These are phyloP conservation scores for Ceratocystiopsis brevicomis DNA, from an alignment of 2,329 filamentous ascomycete genomes.

Conservation along the genomic window DNA sequence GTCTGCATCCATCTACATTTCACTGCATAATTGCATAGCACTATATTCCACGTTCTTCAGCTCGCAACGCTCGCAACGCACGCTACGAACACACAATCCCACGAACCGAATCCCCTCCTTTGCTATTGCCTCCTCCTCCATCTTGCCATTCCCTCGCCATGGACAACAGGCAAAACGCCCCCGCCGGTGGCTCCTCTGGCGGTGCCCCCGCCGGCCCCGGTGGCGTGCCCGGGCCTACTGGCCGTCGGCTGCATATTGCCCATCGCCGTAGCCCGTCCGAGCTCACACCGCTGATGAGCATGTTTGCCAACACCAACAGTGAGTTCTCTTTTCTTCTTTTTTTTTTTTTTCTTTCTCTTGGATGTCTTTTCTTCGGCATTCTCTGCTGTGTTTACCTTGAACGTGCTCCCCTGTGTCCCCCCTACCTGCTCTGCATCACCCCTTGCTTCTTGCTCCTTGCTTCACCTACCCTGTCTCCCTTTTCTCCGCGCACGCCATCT, in stretches of 20 bases:
- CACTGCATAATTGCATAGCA: too few species aligned
- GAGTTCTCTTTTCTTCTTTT: constrained; percentile 8
- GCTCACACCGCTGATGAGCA: constrained; percentile 93
- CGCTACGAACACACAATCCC: not conserved
- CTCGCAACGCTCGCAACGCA: too few species aligned
- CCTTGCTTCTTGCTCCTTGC: too few species aligned
- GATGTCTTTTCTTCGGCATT: not conserved
- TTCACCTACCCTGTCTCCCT: too few species aligned
- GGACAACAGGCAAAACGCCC: constrained; percentile 43
- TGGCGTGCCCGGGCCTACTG: constrained; percentile 50
- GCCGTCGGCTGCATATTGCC: constrained; percentile 88
- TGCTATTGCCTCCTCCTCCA: not conserved
- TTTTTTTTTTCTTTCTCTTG: not conserved
- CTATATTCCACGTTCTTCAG: too few species aligned
- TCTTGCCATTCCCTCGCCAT: constrained; percentile 24
- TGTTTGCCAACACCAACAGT: constrained; percentile 50
- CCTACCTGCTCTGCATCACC: too few species aligned
- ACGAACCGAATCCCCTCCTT: not conserved
- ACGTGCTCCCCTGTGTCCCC: too few species aligned
- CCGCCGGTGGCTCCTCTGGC: constrained; percentile 19
- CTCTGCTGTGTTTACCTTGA: not conserved
- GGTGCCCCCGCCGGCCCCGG: not conserved
- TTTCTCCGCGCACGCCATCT: too few species aligned
- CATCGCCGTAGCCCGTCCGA: constrained; percentile 94
- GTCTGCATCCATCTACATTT: too few species aligned